These are phyloP conservation scores for Leishmania arabica DNA, from an alignment of 208 protist species.

Conservation along the genomic window DNA sequence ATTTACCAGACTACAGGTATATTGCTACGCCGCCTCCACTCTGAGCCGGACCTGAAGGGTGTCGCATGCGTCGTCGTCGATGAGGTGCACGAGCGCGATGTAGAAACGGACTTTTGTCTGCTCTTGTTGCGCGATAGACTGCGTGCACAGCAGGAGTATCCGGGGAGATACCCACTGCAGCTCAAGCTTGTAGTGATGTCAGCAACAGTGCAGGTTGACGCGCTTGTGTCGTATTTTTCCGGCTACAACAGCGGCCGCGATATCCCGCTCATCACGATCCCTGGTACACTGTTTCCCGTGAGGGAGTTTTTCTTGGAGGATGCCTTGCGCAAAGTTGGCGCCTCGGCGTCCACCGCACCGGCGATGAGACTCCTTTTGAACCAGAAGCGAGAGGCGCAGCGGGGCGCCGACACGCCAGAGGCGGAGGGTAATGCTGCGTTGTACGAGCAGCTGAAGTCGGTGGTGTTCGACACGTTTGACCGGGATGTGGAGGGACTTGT, in stretches of 20 bases:
- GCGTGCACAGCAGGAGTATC: constrained; percentile 46
- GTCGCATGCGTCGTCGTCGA: constrained; percentile 89
- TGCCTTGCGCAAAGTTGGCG: constrained; percentile 51
- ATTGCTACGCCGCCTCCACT: constrained; percentile 95
- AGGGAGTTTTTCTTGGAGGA: constrained; percentile 91
- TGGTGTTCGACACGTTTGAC: constrained; percentile 57
- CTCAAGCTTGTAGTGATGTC: constrained; percentile 98
- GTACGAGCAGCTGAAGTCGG: constrained; percentile 67
- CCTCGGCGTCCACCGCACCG: constrained; percentile 30
- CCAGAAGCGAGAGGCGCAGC: constrained; percentile 11
- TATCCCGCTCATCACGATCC: constrained; percentile 76
- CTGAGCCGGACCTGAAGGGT: constrained; percentile 88
- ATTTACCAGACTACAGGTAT: constrained; percentile 99
- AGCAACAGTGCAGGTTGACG: constrained; percentile 88
- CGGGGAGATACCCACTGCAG: constrained; percentile 40
- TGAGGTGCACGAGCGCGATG: constrained; percentile 88
- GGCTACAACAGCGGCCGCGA: constrained; percentile 29
- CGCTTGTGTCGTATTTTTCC: constrained; percentile 71
- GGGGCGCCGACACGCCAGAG: not conserved
- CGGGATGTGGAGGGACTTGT: constrained; percentile 64
- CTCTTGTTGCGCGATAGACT: constrained; percentile 77
- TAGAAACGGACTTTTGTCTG: constrained; percentile 86
- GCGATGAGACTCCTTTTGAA: constrained; percentile 36
- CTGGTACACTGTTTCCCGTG: constrained; percentile 83
- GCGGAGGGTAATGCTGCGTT: constrained; percentile 11